phyloP scores from a whole-genome alignment of 78 protist genomes.

The Polysphondylium violaceum region DNA sequence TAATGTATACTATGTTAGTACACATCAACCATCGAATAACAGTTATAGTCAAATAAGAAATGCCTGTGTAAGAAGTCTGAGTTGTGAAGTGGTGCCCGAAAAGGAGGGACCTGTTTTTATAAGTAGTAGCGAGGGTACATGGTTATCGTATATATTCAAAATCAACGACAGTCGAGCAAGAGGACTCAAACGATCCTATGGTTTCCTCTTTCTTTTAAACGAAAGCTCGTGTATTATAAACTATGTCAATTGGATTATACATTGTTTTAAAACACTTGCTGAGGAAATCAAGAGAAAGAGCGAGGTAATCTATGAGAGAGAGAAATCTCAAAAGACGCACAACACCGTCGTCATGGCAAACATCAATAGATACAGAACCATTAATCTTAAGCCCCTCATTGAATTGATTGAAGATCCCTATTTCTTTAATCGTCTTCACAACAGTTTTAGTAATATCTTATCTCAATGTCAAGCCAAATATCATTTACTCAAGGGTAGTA shows the following conservation, averaged over 20 bases:
- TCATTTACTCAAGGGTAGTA: slow-evolving; percentile 6
- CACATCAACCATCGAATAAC: slow-evolving; percentile 69
- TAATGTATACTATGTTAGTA: slow-evolving; percentile 23
- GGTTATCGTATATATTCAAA: slow-evolving; percentile 45
- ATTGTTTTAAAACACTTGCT: slow-evolving; percentile 33
- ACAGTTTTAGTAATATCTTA: slow-evolving; percentile 15
- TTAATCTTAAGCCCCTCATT: slow-evolving; percentile 2
- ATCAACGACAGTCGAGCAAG: slow-evolving; percentile 54
- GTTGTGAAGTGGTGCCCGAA: slow-evolving; percentile 63
- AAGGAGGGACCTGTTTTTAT: slow-evolving; percentile 63
- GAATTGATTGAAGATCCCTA: slow-evolving; percentile 34
- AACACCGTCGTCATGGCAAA: slow-evolving; percentile 1
- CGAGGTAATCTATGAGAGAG: slow-evolving; percentile 26
- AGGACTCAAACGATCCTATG: slow-evolving; percentile 49
- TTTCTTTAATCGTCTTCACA: slow-evolving; percentile 41
- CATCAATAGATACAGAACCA: slow-evolving; percentile 28
- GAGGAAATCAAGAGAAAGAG: slow-evolving; percentile 35
- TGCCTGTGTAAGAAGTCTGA: slow-evolving; percentile 43
- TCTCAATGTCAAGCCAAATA: slow-evolving; percentile 38
- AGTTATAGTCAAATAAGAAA: slow-evolving; percentile 35
- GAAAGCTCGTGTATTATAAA: slow-evolving; percentile 18
- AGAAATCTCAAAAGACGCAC: slow-evolving; percentile 12
- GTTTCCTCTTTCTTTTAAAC: slow-evolving; percentile 9
- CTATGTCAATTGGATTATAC: slow-evolving; percentile 48
- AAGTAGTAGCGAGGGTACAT: slow-evolving; percentile 30